These are phyloP conservation scores for Boletus edulis DNA, from an alignment of 768 basidiomycete species.

Conservation along the genomic window DNA sequence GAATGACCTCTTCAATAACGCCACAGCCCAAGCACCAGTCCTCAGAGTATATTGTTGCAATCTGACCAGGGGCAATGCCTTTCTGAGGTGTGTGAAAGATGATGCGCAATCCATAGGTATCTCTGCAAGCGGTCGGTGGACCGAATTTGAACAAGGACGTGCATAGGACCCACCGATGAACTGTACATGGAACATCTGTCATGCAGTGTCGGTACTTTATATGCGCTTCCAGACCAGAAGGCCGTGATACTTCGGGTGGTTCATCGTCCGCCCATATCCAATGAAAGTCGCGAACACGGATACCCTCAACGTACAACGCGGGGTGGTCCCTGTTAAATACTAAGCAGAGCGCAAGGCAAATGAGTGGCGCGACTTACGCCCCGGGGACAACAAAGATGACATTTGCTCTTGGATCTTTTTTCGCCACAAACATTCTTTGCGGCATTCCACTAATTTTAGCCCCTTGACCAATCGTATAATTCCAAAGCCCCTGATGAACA, in stretches of 20 bases:
- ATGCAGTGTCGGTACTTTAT: conserved; percentile 75
- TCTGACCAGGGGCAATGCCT: conserved; percentile 78
- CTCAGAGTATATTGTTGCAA: conserved; percentile 68
- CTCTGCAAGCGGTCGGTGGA: conserved; percentile 16
- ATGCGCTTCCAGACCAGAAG: conserved; percentile 45
- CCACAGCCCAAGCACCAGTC: conserved; percentile 87
- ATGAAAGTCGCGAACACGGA: conserved; percentile 49
- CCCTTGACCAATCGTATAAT: conserved; percentile 82
- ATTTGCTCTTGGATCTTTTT: conserved; percentile 64
- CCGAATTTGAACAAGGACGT: background rate
- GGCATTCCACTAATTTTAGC: conserved; percentile 62
- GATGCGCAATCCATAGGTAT: conserved; percentile 36
- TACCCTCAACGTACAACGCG: conserved; percentile 42
- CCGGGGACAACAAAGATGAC: conserved; percentile 76
- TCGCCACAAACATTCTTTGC: conserved; percentile 66
- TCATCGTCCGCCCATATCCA: conserved; percentile 77
- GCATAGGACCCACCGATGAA: conserved; percentile 42
- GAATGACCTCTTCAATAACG: conserved; percentile 42
- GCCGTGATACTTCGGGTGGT: conserved; percentile 42
- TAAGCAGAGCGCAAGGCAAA: background rate
- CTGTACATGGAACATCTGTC: conserved; percentile 49
- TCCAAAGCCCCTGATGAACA: conserved; percentile 75
- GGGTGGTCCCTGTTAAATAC: conserved; percentile 52
- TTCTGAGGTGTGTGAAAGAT: conserved; percentile 57
- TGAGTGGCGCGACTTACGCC: conserved; percentile 41